Base-by-base conservation (phyloP, 2,329 filamentous ascomycete species). In the Fusarium irregulare region DNA sequence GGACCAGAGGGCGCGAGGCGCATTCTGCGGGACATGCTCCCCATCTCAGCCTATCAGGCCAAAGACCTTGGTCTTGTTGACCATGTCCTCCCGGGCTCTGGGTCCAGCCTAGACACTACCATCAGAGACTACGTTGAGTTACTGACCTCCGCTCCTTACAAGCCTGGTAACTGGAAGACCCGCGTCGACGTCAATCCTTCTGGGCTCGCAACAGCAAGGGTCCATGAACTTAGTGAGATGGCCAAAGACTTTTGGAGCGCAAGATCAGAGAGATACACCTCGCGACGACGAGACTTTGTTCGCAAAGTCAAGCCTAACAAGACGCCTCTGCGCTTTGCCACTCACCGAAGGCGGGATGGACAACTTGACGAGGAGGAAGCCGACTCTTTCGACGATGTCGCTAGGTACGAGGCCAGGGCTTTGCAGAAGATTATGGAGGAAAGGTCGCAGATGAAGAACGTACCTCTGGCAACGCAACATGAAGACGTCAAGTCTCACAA, bases 181-280 rank as follows among this genome's bases (percentile, higher is more conserved):
- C 27, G 20, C 2, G 56, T 56, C 6, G 48, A 66, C 2, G 21
- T 66, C 2, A 50, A n/a, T 9, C n/a, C 46, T 4, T 21, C 40
- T 9, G 49, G 62, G 8, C 32, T 66, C 1, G 41, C 40, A 25
- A 12, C 32, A 7, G 45, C 62, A 6, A 60, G n/a, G 10, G 41
- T 28, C 8, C 44, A 50, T 12, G 64, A 66, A 9, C 56, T 66
- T 2, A 27, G 62, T 2, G 62, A 66, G 27, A 66, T 66, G 64
- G 62, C 56, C 6, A 61, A 51, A n/a, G 64, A 66, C 48, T 66
- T 66, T 7, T 66, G 64, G 64, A 62, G 64, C 5, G 45, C 56
- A 13, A 66, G 64, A 16, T 66, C 62, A 2, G 48, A 66, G 18
- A n/a, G 62, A 23, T 66, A 66, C 2, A 42, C 8, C 7, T 23